Base-by-base conservation (phyloP, 2,329 filamentous ascomycete species). In the Curvularia verruculosa region DNA sequence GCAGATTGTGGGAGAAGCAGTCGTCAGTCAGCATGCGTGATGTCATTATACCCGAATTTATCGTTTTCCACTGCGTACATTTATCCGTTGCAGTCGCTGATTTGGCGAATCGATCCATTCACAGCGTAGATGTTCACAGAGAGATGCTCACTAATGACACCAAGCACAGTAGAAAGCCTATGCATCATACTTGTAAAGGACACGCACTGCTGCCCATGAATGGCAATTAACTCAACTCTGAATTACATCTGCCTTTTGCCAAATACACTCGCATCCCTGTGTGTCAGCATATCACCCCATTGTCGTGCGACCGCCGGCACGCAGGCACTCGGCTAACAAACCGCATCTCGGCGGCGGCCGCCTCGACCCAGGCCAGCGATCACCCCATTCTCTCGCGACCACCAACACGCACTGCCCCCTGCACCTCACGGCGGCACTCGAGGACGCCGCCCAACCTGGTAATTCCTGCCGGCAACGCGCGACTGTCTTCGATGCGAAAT, bases 341-440 rank as follows among this genome's bases (percentile, higher is more conserved):
- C 34, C 34, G 34, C 34, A 3, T 26, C 50, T 61, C 65, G 62
- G 65, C 54, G 40, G 49, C 31, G 57, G 65, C 68, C 68, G 66
- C 51, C 31, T 24, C 37, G 43, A 53, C 54, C 53, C 15, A 54
- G 41, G n/a, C 46, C 44, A 51, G 58, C 46, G 39, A 59, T 70
- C 67, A 70, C 67, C 67, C 67, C 68, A 71, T 64, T 49, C 24
- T 70, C 66, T 62, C 55, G 15, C 61, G 56, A 67, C 52, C 54
- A 41, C 37, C 29, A 41, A 37, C 13, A 28, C 34, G 15, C 12
- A 15, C 13, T 36, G 13, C 10, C 39, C 40, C 23, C 23, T 43
- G 40, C 23, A 24, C 13, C 13, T 6, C 23, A 43, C 48, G 39
- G 43, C 55, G 48, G 59, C 47, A 53, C 53, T 23, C 19, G 21